phyloP scores from a whole-genome alignment of 345 rosid species.

The Isatis tinctoria region DNA sequence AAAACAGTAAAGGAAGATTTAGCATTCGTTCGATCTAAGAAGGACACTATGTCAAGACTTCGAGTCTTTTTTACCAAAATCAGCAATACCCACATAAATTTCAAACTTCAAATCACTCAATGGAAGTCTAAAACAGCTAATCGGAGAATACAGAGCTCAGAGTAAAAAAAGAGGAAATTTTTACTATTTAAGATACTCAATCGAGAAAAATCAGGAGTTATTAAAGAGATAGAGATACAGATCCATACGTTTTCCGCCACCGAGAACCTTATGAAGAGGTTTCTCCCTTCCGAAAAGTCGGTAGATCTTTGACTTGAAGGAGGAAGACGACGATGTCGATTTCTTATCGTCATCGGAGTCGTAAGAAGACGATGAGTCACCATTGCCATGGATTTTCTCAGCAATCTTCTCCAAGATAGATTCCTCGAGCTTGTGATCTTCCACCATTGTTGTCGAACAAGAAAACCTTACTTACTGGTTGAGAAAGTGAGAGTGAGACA shows the following conservation, averaged over 20 bases:
- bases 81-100: neutral
- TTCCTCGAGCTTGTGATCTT: constrained; percentile 32
- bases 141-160: neutral
- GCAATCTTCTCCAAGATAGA: constrained; percentile 39
- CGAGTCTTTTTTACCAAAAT: neutral
- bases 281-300: constrained; percentile 72
- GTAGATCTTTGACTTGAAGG: constrained; percentile 48
- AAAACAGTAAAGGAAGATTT: neutral
- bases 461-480: constrained; percentile 6
- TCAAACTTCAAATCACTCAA: neutral
- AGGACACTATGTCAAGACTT: neutral
- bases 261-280: constrained; percentile 62
- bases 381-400: constrained; percentile 41
- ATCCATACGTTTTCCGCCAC: constrained; percentile 69
- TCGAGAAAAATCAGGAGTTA: neutral
- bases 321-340: constrained; percentile 14
- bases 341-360: constrained; percentile 48
- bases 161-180: neutral
- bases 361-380: constrained; percentile 45
- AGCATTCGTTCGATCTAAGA: neutral
- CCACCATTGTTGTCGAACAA: constrained; percentile 19
- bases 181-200: neutral
- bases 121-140: neutral
- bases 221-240: neutral
- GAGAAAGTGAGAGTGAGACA: neutral